Conservation (phyloP, 2,329 filamentous ascomycete genomes). For the Nemania sp. region DNA sequence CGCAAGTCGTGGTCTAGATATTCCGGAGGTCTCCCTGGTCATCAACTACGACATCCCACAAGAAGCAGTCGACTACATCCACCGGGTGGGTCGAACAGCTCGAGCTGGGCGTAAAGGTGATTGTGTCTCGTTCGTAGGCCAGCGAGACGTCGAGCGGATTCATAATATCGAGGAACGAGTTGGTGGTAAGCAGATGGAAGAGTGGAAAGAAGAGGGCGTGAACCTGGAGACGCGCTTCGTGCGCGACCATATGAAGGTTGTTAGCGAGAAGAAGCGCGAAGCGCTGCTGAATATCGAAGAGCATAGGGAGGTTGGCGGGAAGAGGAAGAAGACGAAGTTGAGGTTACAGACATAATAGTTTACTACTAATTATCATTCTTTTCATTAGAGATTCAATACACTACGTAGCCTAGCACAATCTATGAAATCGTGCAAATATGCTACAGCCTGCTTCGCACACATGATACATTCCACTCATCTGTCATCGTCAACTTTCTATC, state of each 20-base stretch:
- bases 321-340: constrained; percentile 67
- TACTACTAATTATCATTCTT: neutral
- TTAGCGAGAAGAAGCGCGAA: constrained; percentile 94
- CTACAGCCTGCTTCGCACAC: neutral
- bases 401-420: neutral
- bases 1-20: constrained; percentile 90
- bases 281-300: constrained; percentile 90
- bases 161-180: constrained; percentile 86
- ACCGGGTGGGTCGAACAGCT: constrained; percentile 92
- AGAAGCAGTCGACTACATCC: constrained; percentile 97
- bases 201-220: constrained; percentile 87
- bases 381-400: neutral
- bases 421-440: neutral
- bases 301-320: constrained; percentile 87
- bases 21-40: constrained; percentile 86
- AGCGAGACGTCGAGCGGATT: constrained; percentile 90
- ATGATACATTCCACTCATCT: constrained; percentile 1
- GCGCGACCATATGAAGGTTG: constrained; percentile 81
- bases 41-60: constrained; percentile 95
- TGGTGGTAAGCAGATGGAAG: constrained; percentile 71
- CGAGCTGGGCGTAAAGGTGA: constrained; percentile 85
- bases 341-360: constrained; percentile 34
- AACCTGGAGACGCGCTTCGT: constrained; percentile 91
- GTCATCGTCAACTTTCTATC: too few relatives aligned
- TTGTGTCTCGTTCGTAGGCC: constrained; percentile 85